Evolutionary conservation across 2,329 filamentous ascomycete species (phyloP), one percentile per base, ranked within the genome.

Genomic region (Fusarium zealandicum): DNA sequence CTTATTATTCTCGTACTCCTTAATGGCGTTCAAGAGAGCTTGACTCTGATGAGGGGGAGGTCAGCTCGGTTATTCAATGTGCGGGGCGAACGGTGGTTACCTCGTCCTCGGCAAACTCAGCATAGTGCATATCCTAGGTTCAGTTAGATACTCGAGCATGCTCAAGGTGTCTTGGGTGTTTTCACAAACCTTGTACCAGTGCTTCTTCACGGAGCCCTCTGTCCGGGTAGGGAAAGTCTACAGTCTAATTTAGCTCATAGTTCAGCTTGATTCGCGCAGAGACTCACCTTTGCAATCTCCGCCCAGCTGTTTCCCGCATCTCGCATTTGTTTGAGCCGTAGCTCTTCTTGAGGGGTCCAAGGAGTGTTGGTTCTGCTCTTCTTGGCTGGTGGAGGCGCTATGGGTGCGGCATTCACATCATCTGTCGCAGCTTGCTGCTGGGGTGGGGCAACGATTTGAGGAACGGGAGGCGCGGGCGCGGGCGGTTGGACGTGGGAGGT

Each of bases 291-390:
- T 66, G 93, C 95, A 70, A 99, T 99, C 70, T 98, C 95, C 41
- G 92, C 96, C 95, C 95, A 99, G 70, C 90, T 96, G 67, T 90
- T 93, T 10, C 93, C 93, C 1, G 88, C 85, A 74, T 98, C 95
- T 68, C 95, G 85, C 92, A 99, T 96, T 64, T 89, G 86, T 80
- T 98, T 98, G 66, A 99, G 79, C 38, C 92, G 82, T 71, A 93
- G 86, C 75, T 99, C 95, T 74, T 99, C 95, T 28, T 90, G 90
- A 3, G 93, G 91, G 2, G 93, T 97, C 95, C 95, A 99, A 1
- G 95, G 95, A 3, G 95, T 99, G 72, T 99, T 99, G n/a, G 95
- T 98, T 56, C 95, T 84, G 68, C 92, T 95, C 79, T 97, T 97
- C 80, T 98, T 99, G 40, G 84, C 80, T 6, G 86, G 85, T 2